Conservation (phyloP, 2,329 filamentous ascomycete genomes). For the Colletotrichum orchidophilum region DNA sequence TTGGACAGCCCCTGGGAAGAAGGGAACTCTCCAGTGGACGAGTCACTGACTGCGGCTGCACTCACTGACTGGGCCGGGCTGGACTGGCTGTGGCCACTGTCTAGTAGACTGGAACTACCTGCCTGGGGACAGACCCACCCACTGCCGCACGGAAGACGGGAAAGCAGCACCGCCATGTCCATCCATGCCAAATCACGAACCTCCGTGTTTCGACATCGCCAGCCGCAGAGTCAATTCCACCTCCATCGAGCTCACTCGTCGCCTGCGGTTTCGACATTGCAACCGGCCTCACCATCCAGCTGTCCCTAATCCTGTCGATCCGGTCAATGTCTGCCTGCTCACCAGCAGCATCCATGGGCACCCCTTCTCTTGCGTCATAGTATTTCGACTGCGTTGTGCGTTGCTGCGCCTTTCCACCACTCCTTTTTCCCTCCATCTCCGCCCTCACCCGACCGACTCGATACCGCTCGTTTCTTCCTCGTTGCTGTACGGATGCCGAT, state of each 20-base stretch:
- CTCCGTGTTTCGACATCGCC: constrained; percentile 14
- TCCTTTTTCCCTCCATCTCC: constrained; percentile 19
- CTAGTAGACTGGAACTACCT: not conserved
- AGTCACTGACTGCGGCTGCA: constrained; percentile 6
- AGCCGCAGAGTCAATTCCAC: not conserved
- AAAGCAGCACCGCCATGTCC: constrained; percentile 1
- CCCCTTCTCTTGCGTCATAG: constrained; percentile 26
- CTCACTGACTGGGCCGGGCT: not conserved
- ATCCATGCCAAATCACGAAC: constrained; percentile 19
- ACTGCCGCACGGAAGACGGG: constrained; percentile 10
- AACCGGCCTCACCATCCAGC: not conserved
- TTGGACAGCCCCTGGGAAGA: not conserved
- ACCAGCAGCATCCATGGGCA: constrained; percentile 28
- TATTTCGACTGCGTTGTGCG: constrained; percentile 16
- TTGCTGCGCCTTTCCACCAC: constrained; percentile 19
- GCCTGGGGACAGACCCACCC: not conserved
- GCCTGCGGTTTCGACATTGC: constrained; percentile 13
- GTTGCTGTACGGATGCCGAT: not conserved
- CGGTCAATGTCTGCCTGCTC: constrained; percentile 27
- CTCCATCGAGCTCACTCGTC: not conserved
- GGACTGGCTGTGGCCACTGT: too few relatives aligned
- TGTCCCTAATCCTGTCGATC: not conserved
- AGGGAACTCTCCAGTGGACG: not conserved
- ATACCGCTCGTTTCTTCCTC: constrained; percentile 5
- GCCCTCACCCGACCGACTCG: not conserved